phyloP scores from a whole-genome alignment of 305 asterid genomes.

The Plantago coronopus region DNA sequence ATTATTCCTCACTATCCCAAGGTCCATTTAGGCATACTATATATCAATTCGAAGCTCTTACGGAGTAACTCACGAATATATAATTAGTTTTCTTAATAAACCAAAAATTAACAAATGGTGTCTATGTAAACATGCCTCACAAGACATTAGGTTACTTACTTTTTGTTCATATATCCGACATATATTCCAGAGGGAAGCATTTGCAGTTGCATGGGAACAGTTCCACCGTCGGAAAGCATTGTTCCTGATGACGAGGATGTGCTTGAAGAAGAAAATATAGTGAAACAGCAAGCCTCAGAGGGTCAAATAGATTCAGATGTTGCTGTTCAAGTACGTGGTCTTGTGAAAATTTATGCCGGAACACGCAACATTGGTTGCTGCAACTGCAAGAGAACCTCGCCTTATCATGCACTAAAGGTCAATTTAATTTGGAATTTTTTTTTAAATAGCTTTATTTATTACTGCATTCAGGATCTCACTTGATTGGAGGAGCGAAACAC shows the following conservation, averaged over 20 bases:
- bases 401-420: constrained; percentile 88
- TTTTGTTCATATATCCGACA: no score
- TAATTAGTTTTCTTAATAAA: no score
- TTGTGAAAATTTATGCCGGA: constrained; percentile 73
- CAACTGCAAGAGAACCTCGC: constrained; percentile 69
- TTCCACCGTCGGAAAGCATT: constrained; percentile 45
- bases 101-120: no score
- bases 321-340: constrained; percentile 87
- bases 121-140: no score
- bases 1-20: no score
- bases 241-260: constrained; percentile 81
- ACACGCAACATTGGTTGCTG: constrained; percentile 56
- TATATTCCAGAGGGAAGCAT: constrained; percentile 56
- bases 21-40: no score
- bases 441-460: constrained; percentile 11
- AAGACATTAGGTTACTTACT: no score
- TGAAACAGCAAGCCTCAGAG: constrained; percentile 58
- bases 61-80: no score
- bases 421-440: constrained; percentile 11
- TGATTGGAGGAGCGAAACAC: not conserved
- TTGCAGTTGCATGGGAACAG: constrained; percentile 57
- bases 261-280: constrained; percentile 70
- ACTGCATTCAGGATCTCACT: not conserved
- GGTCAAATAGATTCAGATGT: constrained; percentile 41
- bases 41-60: no score